Evolutionary conservation across 2,329 filamentous ascomycete genomes (phyloP).

Genomic region (Xylariaceae sp.): DNA sequence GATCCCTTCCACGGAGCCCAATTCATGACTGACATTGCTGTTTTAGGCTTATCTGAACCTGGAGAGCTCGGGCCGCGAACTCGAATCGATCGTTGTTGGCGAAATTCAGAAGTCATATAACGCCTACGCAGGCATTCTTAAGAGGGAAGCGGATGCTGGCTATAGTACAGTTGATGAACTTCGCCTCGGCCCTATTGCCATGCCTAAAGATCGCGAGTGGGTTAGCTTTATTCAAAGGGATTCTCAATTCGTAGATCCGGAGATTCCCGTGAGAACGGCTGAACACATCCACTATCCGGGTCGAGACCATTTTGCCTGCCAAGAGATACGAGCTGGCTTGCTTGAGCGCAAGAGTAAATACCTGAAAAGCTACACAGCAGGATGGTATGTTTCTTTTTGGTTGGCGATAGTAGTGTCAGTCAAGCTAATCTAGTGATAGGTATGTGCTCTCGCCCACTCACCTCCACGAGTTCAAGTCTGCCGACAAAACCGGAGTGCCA

Average conservation of each 20-base stretch:
- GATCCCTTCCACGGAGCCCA: constrained; percentile 36
- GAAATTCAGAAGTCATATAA: constrained; percentile 99
- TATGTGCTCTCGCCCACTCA: constrained; percentile 96
- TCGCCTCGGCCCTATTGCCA: constrained; percentile 82
- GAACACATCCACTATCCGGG: constrained; percentile 92
- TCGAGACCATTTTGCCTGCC: constrained; percentile 78
- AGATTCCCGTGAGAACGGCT: constrained; percentile 75
- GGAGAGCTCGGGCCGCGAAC: constrained; percentile 89
- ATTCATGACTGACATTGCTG: constrained; percentile 31
- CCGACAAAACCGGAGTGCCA: constrained; percentile 87
- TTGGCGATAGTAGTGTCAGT: not conserved
- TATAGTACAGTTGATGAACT: constrained; percentile 81
- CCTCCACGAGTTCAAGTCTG: constrained; percentile 98
- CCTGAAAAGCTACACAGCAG: constrained; percentile 93
- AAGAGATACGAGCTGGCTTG: constrained; percentile 88
- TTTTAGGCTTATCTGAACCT: constrained; percentile 87
- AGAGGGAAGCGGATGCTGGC: constrained; percentile 84
- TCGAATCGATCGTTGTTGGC: constrained; percentile 94
- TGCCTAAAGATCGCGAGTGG: constrained; percentile 96
- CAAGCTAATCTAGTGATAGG: constrained; percentile 55
- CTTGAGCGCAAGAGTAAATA: constrained; percentile 99
- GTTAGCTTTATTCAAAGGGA: constrained; percentile 78
- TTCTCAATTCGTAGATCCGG: constrained; percentile 86
- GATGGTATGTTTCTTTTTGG: constrained; percentile 69
- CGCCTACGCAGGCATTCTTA: constrained; percentile 87